Evolutionary conservation across 2,329 filamentous ascomycete genomes (phyloP).

Genomic region (Rasamsonia emersonii): DNA sequence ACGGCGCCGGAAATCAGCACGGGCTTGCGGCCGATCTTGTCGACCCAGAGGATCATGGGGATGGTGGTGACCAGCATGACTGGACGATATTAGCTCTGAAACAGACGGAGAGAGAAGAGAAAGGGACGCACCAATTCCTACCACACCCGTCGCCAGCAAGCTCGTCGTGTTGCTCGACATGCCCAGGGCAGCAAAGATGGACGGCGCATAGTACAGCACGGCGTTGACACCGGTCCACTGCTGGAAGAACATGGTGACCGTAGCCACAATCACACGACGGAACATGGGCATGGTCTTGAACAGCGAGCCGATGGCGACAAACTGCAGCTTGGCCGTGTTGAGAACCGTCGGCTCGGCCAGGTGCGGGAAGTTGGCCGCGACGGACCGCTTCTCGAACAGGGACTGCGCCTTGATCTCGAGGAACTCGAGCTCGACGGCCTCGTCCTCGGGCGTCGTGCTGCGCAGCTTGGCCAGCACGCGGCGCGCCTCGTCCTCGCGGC

Average conservation of each 20-base stretch:
- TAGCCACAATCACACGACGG: conserved; percentile 39
- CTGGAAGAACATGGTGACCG: conserved; percentile 28
- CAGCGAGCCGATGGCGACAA: conserved; percentile 19
- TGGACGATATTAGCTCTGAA: neutral
- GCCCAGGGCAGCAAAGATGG: conserved; percentile 18
- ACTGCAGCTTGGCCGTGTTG: conserved; percentile 62
- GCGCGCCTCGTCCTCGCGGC: conserved; percentile 59
- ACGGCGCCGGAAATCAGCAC: conserved; percentile 43
- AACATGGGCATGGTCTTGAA: conserved; percentile 41
- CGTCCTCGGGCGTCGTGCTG: conserved; percentile 51
- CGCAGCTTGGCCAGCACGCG: conserved; percentile 56
- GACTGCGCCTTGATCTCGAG: conserved; percentile 77
- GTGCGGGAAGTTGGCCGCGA: conserved; percentile 60
- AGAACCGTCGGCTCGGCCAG: conserved; percentile 50
- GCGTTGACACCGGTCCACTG: conserved; percentile 46
- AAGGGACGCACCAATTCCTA: conserved; percentile 20
- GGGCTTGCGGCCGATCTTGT: conserved; percentile 23
- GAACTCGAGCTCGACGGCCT: conserved; percentile 65
- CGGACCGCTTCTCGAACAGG: conserved; percentile 64
- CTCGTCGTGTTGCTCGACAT: conserved; percentile 17
- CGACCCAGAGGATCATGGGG: conserved; percentile 25
- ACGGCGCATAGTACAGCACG: conserved; percentile 31
- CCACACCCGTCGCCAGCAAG: conserved; percentile 22
- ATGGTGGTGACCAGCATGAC: conserved; percentile 13
- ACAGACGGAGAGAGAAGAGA: conserved; percentile 8